Conservation (phyloP, 306 rosid species). For the Gynostemma pentaphyllum region DNA sequence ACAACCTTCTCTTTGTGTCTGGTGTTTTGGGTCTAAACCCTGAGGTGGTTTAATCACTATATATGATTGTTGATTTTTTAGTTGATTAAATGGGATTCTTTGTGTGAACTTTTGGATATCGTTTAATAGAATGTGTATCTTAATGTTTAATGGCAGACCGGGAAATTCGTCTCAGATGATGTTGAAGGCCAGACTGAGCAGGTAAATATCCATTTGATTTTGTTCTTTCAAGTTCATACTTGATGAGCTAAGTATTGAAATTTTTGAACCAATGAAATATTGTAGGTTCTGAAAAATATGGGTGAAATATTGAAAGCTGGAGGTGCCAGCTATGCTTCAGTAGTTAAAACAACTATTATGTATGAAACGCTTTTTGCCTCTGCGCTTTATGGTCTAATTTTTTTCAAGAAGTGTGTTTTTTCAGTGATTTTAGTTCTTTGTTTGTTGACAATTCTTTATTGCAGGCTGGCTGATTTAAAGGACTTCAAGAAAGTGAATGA, state of each 20-base stretch:
- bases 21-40: conserved; percentile 92
- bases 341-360: conserved; percentile 93
- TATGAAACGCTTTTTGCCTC: conserved; percentile 17
- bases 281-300: conserved; percentile 75
- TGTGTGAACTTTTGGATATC: neutral
- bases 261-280: neutral
- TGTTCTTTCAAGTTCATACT: neutral
- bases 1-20: conserved; percentile 66
- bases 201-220: conserved; percentile 24
- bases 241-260: neutral
- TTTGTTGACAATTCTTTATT: conserved; percentile 10
- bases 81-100: neutral
- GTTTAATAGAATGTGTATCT: neutral
- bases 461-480: conserved; percentile 91
- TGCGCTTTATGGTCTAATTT: neutral
- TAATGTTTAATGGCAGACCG: conserved; percentile 40
- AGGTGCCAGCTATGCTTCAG: conserved; percentile 65
- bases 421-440: conserved; percentile 1
- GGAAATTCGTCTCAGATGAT: conserved; percentile 65
- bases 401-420: neutral
- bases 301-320: conserved; percentile 88
- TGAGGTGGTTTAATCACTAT: conserved; percentile 37
- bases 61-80: neutral
- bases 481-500: conserved; percentile 80
- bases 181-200: conserved; percentile 93